Conservation (phyloP, 192 early-diverging fungal species). For the Ambispora gerdemannii region DNA sequence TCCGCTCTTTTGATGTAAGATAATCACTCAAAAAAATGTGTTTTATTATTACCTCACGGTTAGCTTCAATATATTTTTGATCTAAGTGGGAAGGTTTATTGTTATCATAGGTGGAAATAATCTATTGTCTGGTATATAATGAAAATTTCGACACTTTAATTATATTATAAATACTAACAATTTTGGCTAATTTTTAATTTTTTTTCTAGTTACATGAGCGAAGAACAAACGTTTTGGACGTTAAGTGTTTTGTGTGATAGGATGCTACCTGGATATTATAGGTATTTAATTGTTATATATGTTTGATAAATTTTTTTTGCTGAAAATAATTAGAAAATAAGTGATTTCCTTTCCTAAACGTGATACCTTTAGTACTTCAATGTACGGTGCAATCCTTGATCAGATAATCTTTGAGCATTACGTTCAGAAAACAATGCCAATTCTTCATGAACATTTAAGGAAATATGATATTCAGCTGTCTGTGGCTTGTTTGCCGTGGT, state of each 20-base stretch:
- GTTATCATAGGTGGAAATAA: too few species aligned
- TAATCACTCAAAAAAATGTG: too few species aligned
- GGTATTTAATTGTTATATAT: constrained; percentile 27
- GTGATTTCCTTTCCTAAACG: not conserved
- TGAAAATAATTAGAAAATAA: too few species aligned
- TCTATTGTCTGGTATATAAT: too few species aligned
- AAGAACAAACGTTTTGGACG: constrained; percentile 98
- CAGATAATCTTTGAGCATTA: constrained; percentile 91
- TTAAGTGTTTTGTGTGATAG: constrained; percentile 86
- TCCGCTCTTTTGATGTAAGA: constrained; percentile 82
- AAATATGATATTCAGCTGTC: constrained; percentile 92
- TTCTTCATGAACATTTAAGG: constrained; percentile 78
- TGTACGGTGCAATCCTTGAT: constrained; percentile 97
- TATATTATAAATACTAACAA: too few species aligned
- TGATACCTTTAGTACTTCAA: constrained; percentile 71
- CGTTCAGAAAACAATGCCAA: constrained; percentile 88
- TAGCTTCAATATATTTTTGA: too few species aligned
- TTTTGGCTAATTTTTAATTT: too few species aligned
- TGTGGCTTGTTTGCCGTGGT: constrained; percentile 97
- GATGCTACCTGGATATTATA: constrained; percentile 93
- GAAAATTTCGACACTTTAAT: too few species aligned
- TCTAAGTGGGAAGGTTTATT: too few species aligned
- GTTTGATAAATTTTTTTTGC: constrained; percentile 7
- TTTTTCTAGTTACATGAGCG: constrained; percentile 68
- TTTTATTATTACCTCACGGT: too few species aligned